A percentile compares a stretch with the other conserved stretches of the same genome.
These are phyloP conservation scores for Scheffersomyces amazonensis DNA, from an alignment of 805 yeast genomes.

Conservation along the genomic window DNA sequence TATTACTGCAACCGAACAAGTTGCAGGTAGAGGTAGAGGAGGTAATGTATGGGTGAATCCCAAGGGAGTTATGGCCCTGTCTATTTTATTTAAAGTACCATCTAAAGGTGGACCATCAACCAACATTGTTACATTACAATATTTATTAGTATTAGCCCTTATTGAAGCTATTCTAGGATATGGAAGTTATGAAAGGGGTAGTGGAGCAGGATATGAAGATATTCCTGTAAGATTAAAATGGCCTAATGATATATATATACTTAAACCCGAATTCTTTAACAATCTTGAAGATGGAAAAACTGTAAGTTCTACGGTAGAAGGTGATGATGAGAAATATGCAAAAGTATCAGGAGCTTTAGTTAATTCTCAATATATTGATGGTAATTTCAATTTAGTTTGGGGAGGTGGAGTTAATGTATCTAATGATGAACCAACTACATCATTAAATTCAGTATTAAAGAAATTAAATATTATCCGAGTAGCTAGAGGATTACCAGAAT, in stretches of 20 bases:
- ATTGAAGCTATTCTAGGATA: conserved; percentile 72
- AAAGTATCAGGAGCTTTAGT: conserved; percentile 85
- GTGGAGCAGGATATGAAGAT: conserved; percentile 58
- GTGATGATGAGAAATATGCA: conserved; percentile 62
- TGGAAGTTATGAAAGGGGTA: conserved; percentile 35
- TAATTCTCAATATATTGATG: conserved; percentile 66
- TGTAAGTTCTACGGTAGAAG: conserved; percentile 38
- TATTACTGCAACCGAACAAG: conserved; percentile 76
- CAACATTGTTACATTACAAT: conserved; percentile 82
- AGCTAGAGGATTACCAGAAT: conserved; percentile 34
- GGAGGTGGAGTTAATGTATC: conserved; percentile 87
- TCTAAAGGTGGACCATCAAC: conserved; percentile 36
- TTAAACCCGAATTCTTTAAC: conserved; percentile 57
- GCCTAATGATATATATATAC: conserved; percentile 92
- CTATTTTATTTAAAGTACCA: conserved; percentile 65
- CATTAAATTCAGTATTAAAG: conserved; percentile 68
- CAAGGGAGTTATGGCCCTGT: conserved; percentile 81
- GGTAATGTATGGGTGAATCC: conserved; percentile 97
- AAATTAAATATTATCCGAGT: conserved; percentile 55
- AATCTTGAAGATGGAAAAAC: conserved; percentile 27
- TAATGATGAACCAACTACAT: conserved; percentile 89
- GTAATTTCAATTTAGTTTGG: conserved; percentile 62
- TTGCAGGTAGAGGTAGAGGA: conserved; percentile 91
- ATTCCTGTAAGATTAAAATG: conserved; percentile 85
- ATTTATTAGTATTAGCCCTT: conserved; percentile 76